Conservation (phyloP, 2,329 filamentous ascomycete genomes). For the Nigrospora sphaerica region DNA sequence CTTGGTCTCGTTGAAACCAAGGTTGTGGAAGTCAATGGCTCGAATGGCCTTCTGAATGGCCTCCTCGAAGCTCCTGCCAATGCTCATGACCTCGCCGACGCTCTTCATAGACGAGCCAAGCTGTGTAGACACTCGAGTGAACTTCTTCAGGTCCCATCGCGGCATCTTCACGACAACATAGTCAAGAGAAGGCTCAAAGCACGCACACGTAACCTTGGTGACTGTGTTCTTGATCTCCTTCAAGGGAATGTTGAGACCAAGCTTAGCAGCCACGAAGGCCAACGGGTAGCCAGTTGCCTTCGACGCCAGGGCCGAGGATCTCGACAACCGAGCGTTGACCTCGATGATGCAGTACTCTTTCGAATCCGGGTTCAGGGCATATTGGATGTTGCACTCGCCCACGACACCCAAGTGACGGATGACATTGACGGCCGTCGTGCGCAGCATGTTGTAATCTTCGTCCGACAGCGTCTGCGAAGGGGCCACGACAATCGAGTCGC, state of each 20-base stretch:
- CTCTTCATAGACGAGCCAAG: slow-evolving; percentile 99
- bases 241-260: slow-evolving; percentile 87
- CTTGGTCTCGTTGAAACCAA: slow-evolving; percentile 87
- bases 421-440: slow-evolving; percentile 93
- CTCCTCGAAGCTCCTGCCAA: slow-evolving; percentile 93
- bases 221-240: slow-evolving; percentile 97
- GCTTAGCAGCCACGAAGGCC: slow-evolving; percentile 93
- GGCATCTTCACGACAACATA: slow-evolving; percentile 99
- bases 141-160: slow-evolving; percentile 98
- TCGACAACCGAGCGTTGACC: slow-evolving; percentile 91
- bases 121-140: slow-evolving; percentile 90
- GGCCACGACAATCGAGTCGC: slow-evolving; percentile 96
- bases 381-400: slow-evolving; percentile 98
- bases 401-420: slow-evolving; percentile 96
- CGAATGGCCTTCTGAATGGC: slow-evolving; percentile 98
- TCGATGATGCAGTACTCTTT: slow-evolving; percentile 98
- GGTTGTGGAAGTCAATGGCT: slow-evolving; percentile 88
- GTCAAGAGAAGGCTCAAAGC: slow-evolving; percentile 96
- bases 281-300: slow-evolving; percentile 96
- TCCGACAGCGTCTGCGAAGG: slow-evolving; percentile 95
- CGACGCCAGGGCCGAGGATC: slow-evolving; percentile 90
- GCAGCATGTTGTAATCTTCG: slow-evolving; percentile 98
- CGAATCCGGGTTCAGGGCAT: slow-evolving; percentile 91
- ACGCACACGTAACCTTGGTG: slow-evolving; percentile 90
- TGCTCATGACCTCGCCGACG: slow-evolving; percentile 98